Percentiles rank a stretch among this genome's conserved stretches.
Conservation (phyloP, 2,329 filamentous ascomycete species). For the Talaromyces sp. region DNA sequence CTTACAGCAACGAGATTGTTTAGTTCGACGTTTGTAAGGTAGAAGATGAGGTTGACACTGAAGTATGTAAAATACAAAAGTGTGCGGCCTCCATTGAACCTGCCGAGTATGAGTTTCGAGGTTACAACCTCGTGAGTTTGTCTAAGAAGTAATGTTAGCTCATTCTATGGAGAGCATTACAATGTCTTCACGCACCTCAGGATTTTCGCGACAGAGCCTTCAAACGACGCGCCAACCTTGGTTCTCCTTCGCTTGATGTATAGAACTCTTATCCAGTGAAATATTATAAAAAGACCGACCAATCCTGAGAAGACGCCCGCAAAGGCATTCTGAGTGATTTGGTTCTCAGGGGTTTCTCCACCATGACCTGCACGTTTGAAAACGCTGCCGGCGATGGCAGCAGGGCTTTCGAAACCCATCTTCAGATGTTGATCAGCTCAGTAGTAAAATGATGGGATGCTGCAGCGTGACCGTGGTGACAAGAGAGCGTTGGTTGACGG, state of each 20-base stretch:
- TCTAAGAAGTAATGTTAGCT: neutral
- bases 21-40: conserved; percentile 10
- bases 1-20: neutral
- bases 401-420: neutral
- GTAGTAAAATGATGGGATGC: neutral
- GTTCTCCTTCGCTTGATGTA: neutral
- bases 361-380: neutral
- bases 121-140: neutral
- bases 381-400: neutral
- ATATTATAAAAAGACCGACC: neutral
- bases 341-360: neutral
- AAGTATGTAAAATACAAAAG: conserved; percentile 12
- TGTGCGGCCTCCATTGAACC: conserved; percentile 3
- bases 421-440: neutral
- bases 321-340: neutral
- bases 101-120: conserved; percentile 1
- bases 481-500: neutral
- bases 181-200: neutral
- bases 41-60: conserved; percentile 12
- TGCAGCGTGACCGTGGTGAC: neutral
- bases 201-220: neutral
- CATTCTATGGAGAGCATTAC: neutral
- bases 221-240: neutral
- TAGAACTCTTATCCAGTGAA: neutral
- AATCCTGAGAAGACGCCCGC: neutral